Base-by-base conservation (phyloP, 2,329 filamentous ascomycete species). In the Curvularia sp. region DNA sequence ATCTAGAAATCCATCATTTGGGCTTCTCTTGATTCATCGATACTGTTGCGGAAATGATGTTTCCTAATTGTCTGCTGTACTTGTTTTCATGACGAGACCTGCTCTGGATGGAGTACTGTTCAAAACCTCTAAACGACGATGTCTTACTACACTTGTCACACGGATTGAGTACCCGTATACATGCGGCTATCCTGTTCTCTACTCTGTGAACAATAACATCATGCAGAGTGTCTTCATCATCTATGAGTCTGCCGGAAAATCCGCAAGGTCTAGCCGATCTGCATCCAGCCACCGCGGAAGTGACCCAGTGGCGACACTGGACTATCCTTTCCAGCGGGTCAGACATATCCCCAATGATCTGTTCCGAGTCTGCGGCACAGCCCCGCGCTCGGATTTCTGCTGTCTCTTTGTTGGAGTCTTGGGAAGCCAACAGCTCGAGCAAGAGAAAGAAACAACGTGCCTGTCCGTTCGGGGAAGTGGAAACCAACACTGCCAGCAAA, bases 391-490 rank as follows among this genome's bases (percentile, higher is more conserved):
- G 13, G 30, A n/a, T 22, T 31, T 15, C 30, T 8, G 9, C 13
- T 22, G 24, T 53, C 31, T 53, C 41, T 53, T 53, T 56, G 41
- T 51, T 53, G 47, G 22, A 30, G 47, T 41, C 24, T 58, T 55
- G 51, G 57, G 28, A 53, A 33, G 44, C 53, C 33, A 35, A 51
- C 31, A 20, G 46, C 33, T 53, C 22, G 51, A 52, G 18, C 56
- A 38, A 38, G 55, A 50, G 49, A 55, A 26, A 41, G 33, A 48
- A 28, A 58, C 47, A 18, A 58, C 18, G 39, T 50, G 43, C 46
- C 39, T 57, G n/a, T 50, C 48, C 63, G 61, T 49, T 46, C 55
- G 61, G 55, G 60, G 55, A 62, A 61, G 30, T 50, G 61, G 44
- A 55, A 58, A 46, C 35, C 51, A 39, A 53, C 61, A 64, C 62